Base-by-base conservation (phyloP, 441 rosid species). In the Pelargonium cotyledonis region DNA sequence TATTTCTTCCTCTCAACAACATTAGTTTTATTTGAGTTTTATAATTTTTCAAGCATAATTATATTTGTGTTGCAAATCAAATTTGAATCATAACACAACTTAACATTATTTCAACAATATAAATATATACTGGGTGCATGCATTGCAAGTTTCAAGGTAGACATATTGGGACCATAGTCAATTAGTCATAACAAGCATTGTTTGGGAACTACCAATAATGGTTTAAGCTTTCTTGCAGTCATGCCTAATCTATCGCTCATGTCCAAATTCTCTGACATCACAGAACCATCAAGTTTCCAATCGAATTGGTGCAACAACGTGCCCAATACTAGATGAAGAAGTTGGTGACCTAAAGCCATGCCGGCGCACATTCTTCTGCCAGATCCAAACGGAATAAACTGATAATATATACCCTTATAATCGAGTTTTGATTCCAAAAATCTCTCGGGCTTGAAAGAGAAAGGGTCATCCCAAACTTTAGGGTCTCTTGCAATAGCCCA, bases 281-380 rank as follows among this genome's bases (percentile, higher is more conserved):
- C 3, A 15, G 85, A 83, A 65, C 82, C 55, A 0, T 74, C 75
- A 21, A 92, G 75, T 14, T 29, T 77, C 97, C 95, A 87, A 67
- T 91, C 84, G 70, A 86, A 88, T 1, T 81, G 75, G 19, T 71
- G 71, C 72, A 91, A 71, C 23, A 88, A 66, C 4, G 95, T 82
- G 2, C 92, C 90, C 8, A 90, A 68, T 2, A 85, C 79, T 43
- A 82, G 62, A 0, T 86, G 85, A 6, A 88, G 80, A 16, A 90
- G 66, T 1, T 88, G 81, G 66, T 90, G 80, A n/a, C 81, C 96
- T 3, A 88, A 76, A 1, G 94, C 87, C 77, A 85, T 60, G 12
- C 93, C 93, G 6, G 88, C 88, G 16, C 91, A 85, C 85, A 87
- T 87, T 73, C 91, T 62, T 5, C 86, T 72, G 1, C 91, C 91